Percentiles rank a stretch among this genome's conserved stretches.
Conservation (phyloP, 2,329 filamentous ascomycete genomes). For the Phialophora macrospora region DNA sequence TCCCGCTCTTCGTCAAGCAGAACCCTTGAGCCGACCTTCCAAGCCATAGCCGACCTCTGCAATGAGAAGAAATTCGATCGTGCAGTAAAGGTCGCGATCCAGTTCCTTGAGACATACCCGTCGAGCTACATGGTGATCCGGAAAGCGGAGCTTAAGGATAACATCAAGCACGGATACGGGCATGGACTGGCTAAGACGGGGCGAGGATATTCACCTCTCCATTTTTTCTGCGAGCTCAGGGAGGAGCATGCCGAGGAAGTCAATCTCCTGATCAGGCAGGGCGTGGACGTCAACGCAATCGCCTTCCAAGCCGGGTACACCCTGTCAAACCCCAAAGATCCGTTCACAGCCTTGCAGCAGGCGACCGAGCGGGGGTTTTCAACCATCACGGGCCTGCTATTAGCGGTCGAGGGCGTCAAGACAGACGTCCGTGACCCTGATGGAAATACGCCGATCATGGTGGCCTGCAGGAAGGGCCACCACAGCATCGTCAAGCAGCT, state of each 20-base stretch:
- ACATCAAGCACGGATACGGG: conserved; percentile 31
- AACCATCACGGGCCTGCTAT: conserved; percentile 30
- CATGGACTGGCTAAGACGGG: conserved; percentile 33
- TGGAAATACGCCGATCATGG: conserved; percentile 32
- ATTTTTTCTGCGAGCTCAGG: conserved; percentile 37
- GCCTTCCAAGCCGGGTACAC: conserved; percentile 33
- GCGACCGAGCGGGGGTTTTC: conserved; percentile 31
- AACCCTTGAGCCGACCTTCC: conserved; percentile 31
- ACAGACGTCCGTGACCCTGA: conserved; percentile 27
- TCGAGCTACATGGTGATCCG: conserved; percentile 34
- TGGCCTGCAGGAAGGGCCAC: conserved; percentile 32
- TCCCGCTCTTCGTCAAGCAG: conserved; percentile 26
- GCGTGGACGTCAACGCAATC: conserved; percentile 34
- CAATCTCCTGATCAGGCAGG: conserved; percentile 31
- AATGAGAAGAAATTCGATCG: conserved; percentile 26
- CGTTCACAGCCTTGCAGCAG: conserved; percentile 33
- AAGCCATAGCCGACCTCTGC: conserved; percentile 29
- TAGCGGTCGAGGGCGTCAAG: conserved; percentile 23
- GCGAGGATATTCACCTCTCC: conserved; percentile 33
- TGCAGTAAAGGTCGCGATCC: conserved; percentile 31
- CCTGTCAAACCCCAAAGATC: conserved; percentile 24
- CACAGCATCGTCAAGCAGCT: conserved; percentile 32
- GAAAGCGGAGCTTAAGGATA: conserved; percentile 31
- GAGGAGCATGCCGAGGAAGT: conserved; percentile 34
- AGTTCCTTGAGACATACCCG: conserved; percentile 34